Evolutionary conservation across 2,329 filamentous ascomycete species (phyloP).

Genomic region (Plenodomus biglobosus): DNA sequence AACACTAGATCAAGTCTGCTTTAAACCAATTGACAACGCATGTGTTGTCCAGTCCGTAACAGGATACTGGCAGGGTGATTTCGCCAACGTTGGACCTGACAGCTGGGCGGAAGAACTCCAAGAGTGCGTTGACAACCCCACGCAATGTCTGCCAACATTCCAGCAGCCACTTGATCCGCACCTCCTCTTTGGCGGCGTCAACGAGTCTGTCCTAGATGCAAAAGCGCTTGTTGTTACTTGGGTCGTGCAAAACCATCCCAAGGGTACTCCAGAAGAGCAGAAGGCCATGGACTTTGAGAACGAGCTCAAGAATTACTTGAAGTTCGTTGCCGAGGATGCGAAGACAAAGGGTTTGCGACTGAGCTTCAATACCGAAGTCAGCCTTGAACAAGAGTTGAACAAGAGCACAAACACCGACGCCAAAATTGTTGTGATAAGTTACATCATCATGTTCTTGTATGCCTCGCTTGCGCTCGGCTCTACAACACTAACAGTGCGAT

Average conservation of each 20-base stretch:
- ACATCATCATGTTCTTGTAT: constrained; percentile 98
- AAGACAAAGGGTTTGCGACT: constrained; percentile 74
- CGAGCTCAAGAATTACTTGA: constrained; percentile 70
- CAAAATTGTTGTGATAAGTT: constrained; percentile 94
- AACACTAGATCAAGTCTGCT: constrained; percentile 81
- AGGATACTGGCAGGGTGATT: constrained; percentile 77
- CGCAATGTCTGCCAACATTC: constrained; percentile 80
- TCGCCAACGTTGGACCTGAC: constrained; percentile 61
- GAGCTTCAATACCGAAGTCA: constrained; percentile 94
- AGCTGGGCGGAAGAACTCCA: constrained; percentile 73
- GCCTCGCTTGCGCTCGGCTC: constrained; percentile 91
- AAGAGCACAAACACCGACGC: constrained; percentile 98
- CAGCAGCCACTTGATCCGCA: constrained; percentile 84
- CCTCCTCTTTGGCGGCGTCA: constrained; percentile 82
- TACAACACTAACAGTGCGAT: constrained; percentile 74
- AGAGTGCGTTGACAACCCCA: constrained; percentile 76
- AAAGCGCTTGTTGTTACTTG: constrained; percentile 85
- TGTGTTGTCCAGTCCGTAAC: constrained; percentile 94
- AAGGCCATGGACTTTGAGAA: constrained; percentile 89
- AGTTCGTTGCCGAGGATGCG: constrained; percentile 81
- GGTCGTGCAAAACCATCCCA: constrained; percentile 85
- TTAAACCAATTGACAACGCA: constrained; percentile 85
- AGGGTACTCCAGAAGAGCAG: constrained; percentile 69
- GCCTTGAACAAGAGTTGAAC: constrained; percentile 91
- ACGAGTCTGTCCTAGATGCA: constrained; percentile 67